A percentile compares a stretch with the other conserved stretches of the same genome.
Evolutionary conservation across 352 stramenopile genomes (phyloP).

Genomic region (Phytophthora aleatoria): DNA sequence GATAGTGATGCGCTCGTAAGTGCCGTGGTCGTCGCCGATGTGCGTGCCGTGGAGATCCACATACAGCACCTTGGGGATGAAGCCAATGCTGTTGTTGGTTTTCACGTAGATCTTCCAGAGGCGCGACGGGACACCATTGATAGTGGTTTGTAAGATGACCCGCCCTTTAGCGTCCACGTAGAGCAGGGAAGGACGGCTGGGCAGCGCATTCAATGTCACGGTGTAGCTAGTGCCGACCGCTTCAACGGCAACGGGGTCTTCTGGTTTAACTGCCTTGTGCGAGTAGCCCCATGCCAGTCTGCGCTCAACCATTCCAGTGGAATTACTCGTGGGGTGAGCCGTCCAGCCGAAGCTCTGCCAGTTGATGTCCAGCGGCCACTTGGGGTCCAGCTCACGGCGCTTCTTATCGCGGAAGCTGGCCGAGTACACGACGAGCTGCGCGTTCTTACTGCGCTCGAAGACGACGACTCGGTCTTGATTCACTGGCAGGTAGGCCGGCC

Average conservation of each 20-base stretch:
- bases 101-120: slow-evolving; percentile 82
- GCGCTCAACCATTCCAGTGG: slow-evolving; percentile 69
- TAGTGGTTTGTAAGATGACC: slow-evolving; percentile 62
- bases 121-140: slow-evolving; percentile 47
- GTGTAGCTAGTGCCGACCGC: slow-evolving; percentile 50
- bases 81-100: slow-evolving; percentile 54
- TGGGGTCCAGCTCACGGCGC: slow-evolving; percentile 53
- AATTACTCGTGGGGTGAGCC: slow-evolving; percentile 61
- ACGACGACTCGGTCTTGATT: slow-evolving; percentile 68
- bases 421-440: slow-evolving; percentile 78
- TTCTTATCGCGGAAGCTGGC: slow-evolving; percentile 66
- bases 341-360: slow-evolving; percentile 87
- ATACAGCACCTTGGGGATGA: slow-evolving; percentile 80
- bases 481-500: slow-evolving; percentile 67
- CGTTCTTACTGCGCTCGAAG: slow-evolving; percentile 85
- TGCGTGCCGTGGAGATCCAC: slow-evolving; percentile 72
- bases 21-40: slow-evolving; percentile 53
- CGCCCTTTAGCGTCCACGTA: slow-evolving; percentile 62
- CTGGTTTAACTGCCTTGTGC: slow-evolving; percentile 45
- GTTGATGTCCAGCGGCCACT: slow-evolving; percentile 79
- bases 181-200: slow-evolving; percentile 52
- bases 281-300: slow-evolving; percentile 73
- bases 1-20: slow-evolving; percentile 68
- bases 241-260: slow-evolving; percentile 21
- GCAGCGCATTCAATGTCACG: slow-evolving; percentile 72